Percentiles rank a stretch among this genome's conserved stretches.
phyloP scores from a whole-genome alignment of 2,329 filamentous ascomycete species.

The Colletotrichum sp. region DNA sequence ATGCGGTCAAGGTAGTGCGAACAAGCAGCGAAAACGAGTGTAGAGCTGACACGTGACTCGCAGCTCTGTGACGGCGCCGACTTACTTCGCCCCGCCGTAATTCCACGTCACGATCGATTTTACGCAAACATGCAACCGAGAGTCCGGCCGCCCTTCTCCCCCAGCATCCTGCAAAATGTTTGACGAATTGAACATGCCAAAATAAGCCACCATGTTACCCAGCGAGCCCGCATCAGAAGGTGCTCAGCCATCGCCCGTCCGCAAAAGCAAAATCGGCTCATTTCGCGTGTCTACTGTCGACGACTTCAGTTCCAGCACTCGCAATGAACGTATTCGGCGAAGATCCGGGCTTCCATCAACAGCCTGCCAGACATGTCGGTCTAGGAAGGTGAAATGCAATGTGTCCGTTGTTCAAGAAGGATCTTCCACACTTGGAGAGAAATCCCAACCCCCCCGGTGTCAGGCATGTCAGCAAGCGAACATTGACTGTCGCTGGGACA shows the following conservation, averaged over 20 bases:
- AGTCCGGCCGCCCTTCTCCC: fast-evolving
- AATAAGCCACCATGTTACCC: not conserved
- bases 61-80: not conserved
- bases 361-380: not conserved
- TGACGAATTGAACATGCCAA: not conserved
- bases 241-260: not conserved
- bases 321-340: not conserved
- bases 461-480: not conserved
- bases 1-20: not conserved
- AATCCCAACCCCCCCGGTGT: not conserved
- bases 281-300: not conserved
- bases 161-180: not conserved
- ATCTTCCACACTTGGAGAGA: not conserved
- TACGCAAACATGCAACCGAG: not conserved
- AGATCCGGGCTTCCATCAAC: not conserved
- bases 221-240: not conserved
- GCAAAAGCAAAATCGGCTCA: not conserved
- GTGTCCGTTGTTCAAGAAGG: not conserved
- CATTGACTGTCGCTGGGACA: not conserved
- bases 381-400: not conserved
- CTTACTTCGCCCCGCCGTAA: not conserved
- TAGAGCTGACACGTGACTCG: not conserved
- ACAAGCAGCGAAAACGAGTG: not conserved
- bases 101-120: not conserved
- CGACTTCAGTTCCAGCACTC: not conserved